phyloP scores from a whole-genome alignment of 768 basidiomycete species.

The Asterophora lycoperdoides region DNA sequence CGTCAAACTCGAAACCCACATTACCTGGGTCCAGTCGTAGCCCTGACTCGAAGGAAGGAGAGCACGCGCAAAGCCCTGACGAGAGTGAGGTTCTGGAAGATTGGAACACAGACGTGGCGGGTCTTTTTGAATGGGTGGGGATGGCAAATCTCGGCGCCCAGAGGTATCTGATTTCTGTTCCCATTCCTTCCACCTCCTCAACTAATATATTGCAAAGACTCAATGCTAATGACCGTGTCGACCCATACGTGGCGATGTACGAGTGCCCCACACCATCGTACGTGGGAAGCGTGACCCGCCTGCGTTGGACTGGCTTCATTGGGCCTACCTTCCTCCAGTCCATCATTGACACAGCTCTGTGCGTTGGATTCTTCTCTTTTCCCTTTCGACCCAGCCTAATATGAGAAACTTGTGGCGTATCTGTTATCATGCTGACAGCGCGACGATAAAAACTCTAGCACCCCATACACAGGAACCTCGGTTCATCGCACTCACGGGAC shows the following conservation, averaged over 20 bases:
- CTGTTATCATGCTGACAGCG: constrained; percentile 7
- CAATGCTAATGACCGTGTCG: constrained; percentile 55
- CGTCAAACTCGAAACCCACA: constrained; percentile 13
- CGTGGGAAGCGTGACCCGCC: constrained; percentile 45
- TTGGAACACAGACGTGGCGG: constrained; percentile 41
- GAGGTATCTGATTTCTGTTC: constrained; percentile 36
- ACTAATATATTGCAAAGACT: constrained; percentile 37
- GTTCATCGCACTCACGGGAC: constrained; percentile 43
- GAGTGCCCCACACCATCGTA: constrained; percentile 43
- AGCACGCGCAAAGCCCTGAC: too few species aligned
- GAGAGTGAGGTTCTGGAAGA: constrained; percentile 41
- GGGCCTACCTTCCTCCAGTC: constrained; percentile 47
- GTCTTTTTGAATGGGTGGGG: constrained; percentile 70
- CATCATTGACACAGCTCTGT: constrained; percentile 45
- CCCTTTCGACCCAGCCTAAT: background rate
- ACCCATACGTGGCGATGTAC: constrained; percentile 69
- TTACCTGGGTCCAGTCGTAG: background rate
- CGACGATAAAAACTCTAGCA: constrained; percentile 4
- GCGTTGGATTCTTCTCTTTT: constrained; percentile 1
- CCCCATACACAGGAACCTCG: constrained; percentile 10
- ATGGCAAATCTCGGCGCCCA: constrained; percentile 65
- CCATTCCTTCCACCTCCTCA: constrained; percentile 1
- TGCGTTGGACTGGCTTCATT: constrained; percentile 62
- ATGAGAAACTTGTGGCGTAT: background rate
- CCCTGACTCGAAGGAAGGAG: too few species aligned